These are phyloP conservation scores for Leccinum aurantiacum DNA, from an alignment of 768 basidiomycete genomes.

Conservation along the genomic window DNA sequence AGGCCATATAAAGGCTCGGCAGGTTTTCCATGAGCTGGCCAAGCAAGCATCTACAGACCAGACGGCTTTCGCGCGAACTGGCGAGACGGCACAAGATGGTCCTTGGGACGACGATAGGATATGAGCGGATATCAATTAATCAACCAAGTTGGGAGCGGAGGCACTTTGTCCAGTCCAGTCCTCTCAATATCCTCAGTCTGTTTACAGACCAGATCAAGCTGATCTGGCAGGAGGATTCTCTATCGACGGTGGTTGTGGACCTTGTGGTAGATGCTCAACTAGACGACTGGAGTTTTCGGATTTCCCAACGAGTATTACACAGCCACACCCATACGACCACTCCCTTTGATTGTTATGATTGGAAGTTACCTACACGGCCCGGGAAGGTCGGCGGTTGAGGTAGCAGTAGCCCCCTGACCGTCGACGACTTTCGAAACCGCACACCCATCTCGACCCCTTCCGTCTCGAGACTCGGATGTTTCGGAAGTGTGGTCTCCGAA, in stretches of 20 bases:
- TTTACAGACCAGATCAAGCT: conserved; percentile 95
- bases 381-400: no score
- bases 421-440: no score
- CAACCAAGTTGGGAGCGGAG: conserved; percentile 94
- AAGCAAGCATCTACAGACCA: conserved; percentile 96
- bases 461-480: no score
- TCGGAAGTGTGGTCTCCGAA: no score
- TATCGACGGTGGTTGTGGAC: conserved; percentile 6
- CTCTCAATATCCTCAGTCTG: conserved; percentile 94
- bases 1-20: background rate
- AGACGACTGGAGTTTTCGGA: no score
- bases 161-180: conserved; percentile 77
- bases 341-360: no score
- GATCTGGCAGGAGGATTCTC: conserved; percentile 78
- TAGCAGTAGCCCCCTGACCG: no score
- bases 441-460: no score
- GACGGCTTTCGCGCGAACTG: conserved; percentile 76
- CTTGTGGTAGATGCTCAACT: no score
- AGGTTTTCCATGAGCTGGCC: conserved; percentile 97
- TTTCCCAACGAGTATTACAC: no score
- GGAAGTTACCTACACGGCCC: no score
- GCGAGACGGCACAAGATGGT: conserved; percentile 49
- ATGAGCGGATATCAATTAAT: conserved; percentile 95
- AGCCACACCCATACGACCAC: no score
- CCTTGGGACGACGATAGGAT: conserved; percentile 75